Base-by-base conservation (phyloP, 495 filamentous ascomycete species). In the Hyaloscypha finlandica region DNA sequence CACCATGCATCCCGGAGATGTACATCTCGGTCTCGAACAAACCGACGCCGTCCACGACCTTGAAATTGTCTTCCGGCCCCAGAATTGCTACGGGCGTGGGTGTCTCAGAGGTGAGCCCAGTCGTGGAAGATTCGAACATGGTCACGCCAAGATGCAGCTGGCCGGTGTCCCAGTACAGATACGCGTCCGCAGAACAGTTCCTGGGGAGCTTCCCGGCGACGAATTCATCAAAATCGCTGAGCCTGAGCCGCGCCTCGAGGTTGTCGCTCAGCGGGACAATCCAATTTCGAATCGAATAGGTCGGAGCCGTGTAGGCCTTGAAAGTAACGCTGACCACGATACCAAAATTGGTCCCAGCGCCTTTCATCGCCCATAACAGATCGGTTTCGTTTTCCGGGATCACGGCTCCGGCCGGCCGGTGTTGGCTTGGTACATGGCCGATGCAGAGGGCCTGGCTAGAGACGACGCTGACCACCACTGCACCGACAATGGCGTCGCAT, bases 1-100 rank as follows among this genome's bases (percentile, higher is more conserved):
- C 86, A 56, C 84, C 83, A 62, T 89, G 85, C 83, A 89, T 84
- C 53, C 61, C 71, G 16, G 83, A 86, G 73, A 89, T 79, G 74
- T 88, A 87, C 83, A 88, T 87, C 45, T 89, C 85, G 6, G 78
- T 74, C 12, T 88, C 81, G 67, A 89, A 88, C 69, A 89, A 68
- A 66, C 74, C 81, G 52, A 87, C 70, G 57, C 76, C 64, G 65
- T 90, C 78, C 57, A 86, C 78, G 16, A 45, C 57, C 71, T 79
- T 74, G 29, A 58, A 72, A 71, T 68, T 74, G 16, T 73, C 62
- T 69, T 77, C 76, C n/a, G 65, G 74, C 8, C 81, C 83, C 53
- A 79, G 75, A 61, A 80, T 63, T 67, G 61, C 25, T 58, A 66
- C 64, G 61, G 70, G 53, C 59, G 66, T 70, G 63, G 68, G 54